Base-by-base conservation (phyloP, 768 basidiomycete species). In the Tubosaeta sp. region DNA sequence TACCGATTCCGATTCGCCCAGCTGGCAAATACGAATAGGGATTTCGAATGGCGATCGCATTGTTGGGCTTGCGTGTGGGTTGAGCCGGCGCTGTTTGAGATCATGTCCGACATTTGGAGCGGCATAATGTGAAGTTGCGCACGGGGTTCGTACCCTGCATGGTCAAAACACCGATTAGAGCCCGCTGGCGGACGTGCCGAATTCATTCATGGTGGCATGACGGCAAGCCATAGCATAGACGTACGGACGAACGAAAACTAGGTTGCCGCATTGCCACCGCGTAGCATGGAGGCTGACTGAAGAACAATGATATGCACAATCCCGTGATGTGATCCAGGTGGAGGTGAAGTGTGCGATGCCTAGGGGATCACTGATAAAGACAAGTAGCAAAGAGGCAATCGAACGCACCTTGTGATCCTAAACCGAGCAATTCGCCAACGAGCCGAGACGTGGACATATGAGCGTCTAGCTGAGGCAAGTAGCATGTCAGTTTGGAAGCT, bases 1-100 rank as follows among this genome's bases (percentile, higher is more conserved):
- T 13, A 27, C 55, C 29, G 5, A 32, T 38, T 59, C 46, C 43
- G 56, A 61, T 61, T 59, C 57, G 49, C 60, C 52, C 41, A 41
- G 48, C 36, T 45, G 49, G 41, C 39, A 55, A 34, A 36, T 27
- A 21, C 4, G 18, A 44, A n/a, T 27, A 13, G 10, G 11, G 25
- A 47, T 44, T 18, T 42, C 34, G 18, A 45, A 50, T 44, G 25
- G 40, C 25, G 43, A 49, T 35, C 1, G 24, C 39, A 24, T 22
- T 24, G 22, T 21, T 22, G 21, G 31, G 4, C 16, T 42, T 16
- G 42, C 13, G 41, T 44, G 43, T 42, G 39, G 22, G 39, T 40
- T 36, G 18, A 45, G 32, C 13, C 6, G 16, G 7, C 30, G 27
- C n/a, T 47, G 50, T 35, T n/a, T n/a, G n/a, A n/a, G 16, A n/a